Base-by-base conservation (phyloP, 139 green algal genomes). In the Deuterostichococcus epilithicus region DNA sequence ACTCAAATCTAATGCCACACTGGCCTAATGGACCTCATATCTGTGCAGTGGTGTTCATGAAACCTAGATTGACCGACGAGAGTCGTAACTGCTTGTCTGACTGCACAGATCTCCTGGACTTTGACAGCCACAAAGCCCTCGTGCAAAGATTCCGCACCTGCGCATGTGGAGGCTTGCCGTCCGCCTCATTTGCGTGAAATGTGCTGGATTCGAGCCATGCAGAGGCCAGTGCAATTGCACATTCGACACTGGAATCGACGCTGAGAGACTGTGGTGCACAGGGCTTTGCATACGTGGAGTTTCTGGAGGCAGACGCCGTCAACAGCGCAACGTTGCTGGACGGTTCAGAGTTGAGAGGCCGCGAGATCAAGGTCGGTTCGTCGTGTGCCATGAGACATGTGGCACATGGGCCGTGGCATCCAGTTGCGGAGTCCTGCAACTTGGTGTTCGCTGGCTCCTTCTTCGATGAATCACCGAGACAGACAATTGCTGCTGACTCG, bases 281-380 rank as follows among this genome's bases (percentile, higher is more conserved):
- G 91, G 92, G 90, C 34, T 99, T 92, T 88, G 96, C 96, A 6
- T 99, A 99, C 82, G 84, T 99, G 15, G 96, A 99, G 91, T 99
- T 99, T 75, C 58, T 98, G 36, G 94, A 99, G 82, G 82, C 89
- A 23, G 96, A 99, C 58, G 95, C 95, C 0, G 96, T 98, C 36
- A 63, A 87, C 25, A 94, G 91, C 58, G 95, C 96, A 10, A 80
- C 93, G 3, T 82, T 97, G 69, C 83, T 99, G 68, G 90, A 94
- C 32, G 91, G 89, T 37, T 90, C 82, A 8, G 89, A 97, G 73
- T 78, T 98, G 67, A 79, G 87, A 15, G 90, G 88, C 1, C 79
- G 94, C 1, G 72, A 88, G 59, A 86, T 98, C 66, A 98, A 97
- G 90, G 94, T 93, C n/a, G 52, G 1, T 36, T n/a, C 44, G 23